A percentile compares a stretch with the other conserved stretches of the same genome.
Evolutionary conservation across 192 early-diverging fungal species (phyloP).

Genomic region (Chytriomyces confervae): DNA sequence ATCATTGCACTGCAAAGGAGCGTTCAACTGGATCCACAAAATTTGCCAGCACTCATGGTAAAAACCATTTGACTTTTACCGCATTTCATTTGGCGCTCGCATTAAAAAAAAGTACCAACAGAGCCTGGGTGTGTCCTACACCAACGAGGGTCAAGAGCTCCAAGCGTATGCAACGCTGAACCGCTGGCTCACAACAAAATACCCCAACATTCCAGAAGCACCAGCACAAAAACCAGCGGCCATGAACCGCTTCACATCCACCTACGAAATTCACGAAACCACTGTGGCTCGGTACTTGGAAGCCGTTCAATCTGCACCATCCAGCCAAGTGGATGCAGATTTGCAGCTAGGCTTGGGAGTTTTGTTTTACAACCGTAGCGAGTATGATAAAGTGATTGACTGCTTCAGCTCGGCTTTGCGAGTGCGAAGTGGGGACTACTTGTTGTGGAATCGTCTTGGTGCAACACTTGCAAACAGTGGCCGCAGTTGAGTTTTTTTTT

Average conservation of each 20-base stretch:
- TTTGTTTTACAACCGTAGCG: conserved; percentile 88
- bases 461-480: conserved; percentile 88
- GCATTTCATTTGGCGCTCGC: background rate
- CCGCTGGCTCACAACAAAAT: conserved; percentile 82
- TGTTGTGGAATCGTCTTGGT: conserved; percentile 92
- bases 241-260: conserved; percentile 12
- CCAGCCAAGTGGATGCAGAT: conserved; percentile 76
- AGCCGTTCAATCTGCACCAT: conserved; percentile 62
- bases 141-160: conserved; percentile 82
- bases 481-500: background rate
- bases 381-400: conserved; percentile 93
- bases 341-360: conserved; percentile 92
- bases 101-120: background rate
- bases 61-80: conserved; percentile 30
- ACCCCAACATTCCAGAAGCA: conserved; percentile 62
- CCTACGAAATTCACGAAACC: conserved; percentile 66
- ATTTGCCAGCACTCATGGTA: conserved; percentile 44
- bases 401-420: conserved; percentile 89
- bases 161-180: conserved; percentile 86
- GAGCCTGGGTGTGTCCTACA: conserved; percentile 81
- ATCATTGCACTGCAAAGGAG: conserved; percentile 85
- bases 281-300: conserved; percentile 79
- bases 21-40: conserved; percentile 63
- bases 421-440: conserved; percentile 83
- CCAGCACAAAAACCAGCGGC: conserved; percentile 22